phyloP scores from a whole-genome alignment of 164 flowering plant species.

The Kalanchoe fedtschenkoi region DNA sequence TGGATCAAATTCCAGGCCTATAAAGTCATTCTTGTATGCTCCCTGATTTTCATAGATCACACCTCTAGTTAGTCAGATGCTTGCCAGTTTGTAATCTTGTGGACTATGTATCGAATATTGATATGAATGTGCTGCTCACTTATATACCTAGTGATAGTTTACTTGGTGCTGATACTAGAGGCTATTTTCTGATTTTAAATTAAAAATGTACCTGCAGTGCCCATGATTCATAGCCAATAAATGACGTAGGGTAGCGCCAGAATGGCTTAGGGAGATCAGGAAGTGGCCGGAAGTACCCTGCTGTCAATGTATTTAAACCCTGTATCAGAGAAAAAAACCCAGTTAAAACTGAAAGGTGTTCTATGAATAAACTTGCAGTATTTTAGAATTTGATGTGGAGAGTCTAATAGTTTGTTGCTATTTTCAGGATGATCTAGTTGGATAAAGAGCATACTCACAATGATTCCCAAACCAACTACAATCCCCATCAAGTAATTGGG shows the following conservation, averaged over 20 bases:
- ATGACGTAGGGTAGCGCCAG: conserved; percentile 82
- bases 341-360: too few species aligned
- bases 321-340: conserved; percentile 10
- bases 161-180: not conserved
- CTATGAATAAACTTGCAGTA: not conserved
- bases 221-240: conserved; percentile 63
- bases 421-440: not conserved
- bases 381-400: not conserved
- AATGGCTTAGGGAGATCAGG: conserved; percentile 75
- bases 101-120: not conserved
- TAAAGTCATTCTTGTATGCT: conserved; percentile 57
- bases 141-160: too few species aligned
- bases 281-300: conserved; percentile 69
- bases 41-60: conserved; percentile 35
- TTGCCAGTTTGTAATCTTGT: not conserved
- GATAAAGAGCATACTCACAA: conserved; percentile 17
- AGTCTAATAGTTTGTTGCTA: too few species aligned
- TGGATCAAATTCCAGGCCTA: conserved; percentile 58
- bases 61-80: not conserved
- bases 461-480: conserved; percentile 7
- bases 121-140: not conserved
- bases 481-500: conserved; percentile 20
- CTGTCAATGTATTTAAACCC: conserved; percentile 80
- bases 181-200: not conserved
- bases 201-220: conserved; percentile 48